Percentiles rank a stretch among this genome's conserved stretches.
These are phyloP conservation scores for Acer saccharum DNA, from an alignment of 345 rosid species.

Conservation along the genomic window DNA sequence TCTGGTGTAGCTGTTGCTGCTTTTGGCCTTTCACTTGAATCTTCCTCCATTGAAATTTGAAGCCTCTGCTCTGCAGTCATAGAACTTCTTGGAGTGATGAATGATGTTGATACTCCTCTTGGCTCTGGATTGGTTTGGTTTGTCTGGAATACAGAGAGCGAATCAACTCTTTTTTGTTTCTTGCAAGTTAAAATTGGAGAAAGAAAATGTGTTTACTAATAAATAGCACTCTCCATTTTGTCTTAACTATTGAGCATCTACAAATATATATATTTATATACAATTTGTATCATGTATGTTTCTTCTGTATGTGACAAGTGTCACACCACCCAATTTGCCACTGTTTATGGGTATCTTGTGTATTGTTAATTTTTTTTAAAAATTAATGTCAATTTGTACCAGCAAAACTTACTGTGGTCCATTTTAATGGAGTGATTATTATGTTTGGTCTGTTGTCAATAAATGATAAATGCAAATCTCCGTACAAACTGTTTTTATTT, in stretches of 20 bases:
- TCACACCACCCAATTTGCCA: neutral
- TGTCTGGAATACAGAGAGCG: neutral
- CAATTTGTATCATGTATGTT: too few relatives aligned
- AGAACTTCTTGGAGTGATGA: neutral
- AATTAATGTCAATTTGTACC: neutral
- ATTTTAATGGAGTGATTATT: neutral
- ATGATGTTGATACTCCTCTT: constrained; percentile 17
- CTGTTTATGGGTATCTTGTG: neutral
- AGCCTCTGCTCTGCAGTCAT: neutral
- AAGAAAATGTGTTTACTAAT: neutral
- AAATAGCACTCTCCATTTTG: neutral
- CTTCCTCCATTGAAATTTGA: constrained; percentile 45
- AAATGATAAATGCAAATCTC: constrained; percentile 18
- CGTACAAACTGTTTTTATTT: neutral
- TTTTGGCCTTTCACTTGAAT: constrained; percentile 30
- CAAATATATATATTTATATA: too few relatives aligned
- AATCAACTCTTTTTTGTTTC: constrained; percentile 13
- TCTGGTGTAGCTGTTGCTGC: neutral
- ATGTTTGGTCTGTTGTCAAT: constrained; percentile 22
- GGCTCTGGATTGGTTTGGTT: constrained; percentile 21
- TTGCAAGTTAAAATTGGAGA: neutral
- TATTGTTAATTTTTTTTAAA: neutral
- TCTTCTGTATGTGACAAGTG: neutral
- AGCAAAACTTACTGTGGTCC: constrained; percentile 1
- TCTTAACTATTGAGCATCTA: neutral